Conservation (phyloP, 2,329 filamentous ascomycete species). For the Epichloe sylvatica region DNA sequence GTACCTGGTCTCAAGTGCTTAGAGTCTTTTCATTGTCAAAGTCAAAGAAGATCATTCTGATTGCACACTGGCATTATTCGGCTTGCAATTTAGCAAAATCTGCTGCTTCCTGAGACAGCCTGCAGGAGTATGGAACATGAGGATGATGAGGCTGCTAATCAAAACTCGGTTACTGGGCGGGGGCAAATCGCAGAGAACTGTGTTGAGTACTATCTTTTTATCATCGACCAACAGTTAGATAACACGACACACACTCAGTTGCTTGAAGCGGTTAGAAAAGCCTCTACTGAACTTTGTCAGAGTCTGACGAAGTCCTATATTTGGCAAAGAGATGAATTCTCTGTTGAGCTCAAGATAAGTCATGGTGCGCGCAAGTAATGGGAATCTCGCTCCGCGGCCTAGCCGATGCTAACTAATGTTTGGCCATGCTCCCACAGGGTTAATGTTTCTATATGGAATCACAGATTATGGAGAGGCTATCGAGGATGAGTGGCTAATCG, state of each 20-base stretch:
- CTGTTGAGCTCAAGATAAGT: slow-evolving; percentile 48
- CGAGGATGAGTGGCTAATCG: slow-evolving; percentile 94
- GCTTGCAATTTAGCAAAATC: background rate
- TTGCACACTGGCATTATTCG: background rate
- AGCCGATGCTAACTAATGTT: background rate
- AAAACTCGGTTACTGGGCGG: background rate
- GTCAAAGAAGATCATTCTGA: background rate
- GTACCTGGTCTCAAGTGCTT: too few relatives aligned
- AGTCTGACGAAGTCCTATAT: slow-evolving; percentile 71
- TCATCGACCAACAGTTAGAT: slow-evolving; percentile 43
- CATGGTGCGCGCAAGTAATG: slow-evolving; percentile 30
- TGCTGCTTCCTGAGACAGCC: background rate
- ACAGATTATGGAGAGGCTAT: slow-evolving; percentile 90
- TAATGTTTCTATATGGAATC: slow-evolving; percentile 55
- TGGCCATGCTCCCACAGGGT: slow-evolving; percentile 2
- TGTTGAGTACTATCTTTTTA: slow-evolving; percentile 70
- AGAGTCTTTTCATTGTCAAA: background rate
- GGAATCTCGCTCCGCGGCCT: background rate
- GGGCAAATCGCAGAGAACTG: slow-evolving; percentile 58
- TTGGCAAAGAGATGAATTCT: slow-evolving; percentile 80
- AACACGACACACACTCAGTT: slow-evolving; percentile 45
- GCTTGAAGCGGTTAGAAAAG: slow-evolving; percentile 60
- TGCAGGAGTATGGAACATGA: background rate
- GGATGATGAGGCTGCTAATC: background rate
- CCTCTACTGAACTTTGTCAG: slow-evolving; percentile 47